Evolutionary conservation across 2,329 filamentous ascomycete genomes (phyloP).

Genomic region (Venturia oleaginea): DNA sequence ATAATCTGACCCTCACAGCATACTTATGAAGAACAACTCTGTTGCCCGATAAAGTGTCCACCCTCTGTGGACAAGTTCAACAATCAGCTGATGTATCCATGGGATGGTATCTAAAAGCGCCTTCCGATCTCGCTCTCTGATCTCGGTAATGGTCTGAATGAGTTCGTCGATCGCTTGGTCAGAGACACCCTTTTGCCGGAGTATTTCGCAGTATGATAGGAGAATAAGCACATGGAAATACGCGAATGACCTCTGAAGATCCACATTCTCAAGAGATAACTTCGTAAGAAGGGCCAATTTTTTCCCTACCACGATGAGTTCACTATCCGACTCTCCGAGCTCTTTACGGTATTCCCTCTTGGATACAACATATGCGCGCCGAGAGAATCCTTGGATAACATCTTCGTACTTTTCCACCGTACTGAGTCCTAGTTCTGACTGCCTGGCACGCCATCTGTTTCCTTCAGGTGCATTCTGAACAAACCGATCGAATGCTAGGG

Average conservation of each 20-base stretch:
- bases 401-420: too few relatives aligned
- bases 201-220: background rate
- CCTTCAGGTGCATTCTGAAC: too few relatives aligned
- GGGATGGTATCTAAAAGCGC: slow-evolving; percentile 13
- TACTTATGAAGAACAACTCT: slow-evolving; percentile 16
- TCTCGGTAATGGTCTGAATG: background rate
- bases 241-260: background rate
- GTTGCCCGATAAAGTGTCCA: slow-evolving; percentile 15
- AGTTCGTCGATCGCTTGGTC: background rate
- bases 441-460: too few relatives aligned
- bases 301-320: background rate
- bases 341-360: too few relatives aligned
- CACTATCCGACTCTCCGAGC: background rate
- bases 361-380: too few relatives aligned
- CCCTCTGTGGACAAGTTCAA: slow-evolving; percentile 12
- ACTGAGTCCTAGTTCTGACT: too few relatives aligned
- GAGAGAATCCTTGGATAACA: too few relatives aligned
- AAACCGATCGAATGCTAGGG: too few relatives aligned
- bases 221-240: background rate
- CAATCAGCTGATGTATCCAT: slow-evolving; percentile 14
- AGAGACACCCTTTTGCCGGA: background rate
- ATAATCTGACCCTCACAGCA: background rate
- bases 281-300: background rate
- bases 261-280: background rate
- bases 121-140: slow-evolving; percentile 11